These are phyloP conservation scores for Mortierella sp. DNA, from an alignment of 371 early-diverging fungal genomes.

Conservation along the genomic window DNA sequence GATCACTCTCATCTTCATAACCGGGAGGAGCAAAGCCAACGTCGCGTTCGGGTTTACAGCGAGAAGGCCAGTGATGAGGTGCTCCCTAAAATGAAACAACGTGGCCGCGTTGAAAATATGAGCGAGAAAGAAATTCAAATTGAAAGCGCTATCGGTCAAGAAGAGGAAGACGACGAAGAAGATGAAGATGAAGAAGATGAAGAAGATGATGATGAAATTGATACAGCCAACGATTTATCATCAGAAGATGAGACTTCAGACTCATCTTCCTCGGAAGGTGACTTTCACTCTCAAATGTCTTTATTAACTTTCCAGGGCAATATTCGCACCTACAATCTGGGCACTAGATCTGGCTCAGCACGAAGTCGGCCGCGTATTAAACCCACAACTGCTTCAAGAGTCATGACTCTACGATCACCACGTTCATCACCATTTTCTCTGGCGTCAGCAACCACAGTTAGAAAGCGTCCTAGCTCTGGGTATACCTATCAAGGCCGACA, in stretches of 20 bases:
- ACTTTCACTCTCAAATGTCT: constrained; percentile 53
- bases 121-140: not conserved
- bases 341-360: constrained; percentile 50
- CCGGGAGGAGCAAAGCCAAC: not conserved
- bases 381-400: constrained; percentile 4
- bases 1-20: not conserved
- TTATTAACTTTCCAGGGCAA: constrained; percentile 44
- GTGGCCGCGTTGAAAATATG: not conserved
- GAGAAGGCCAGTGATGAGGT: not conserved
- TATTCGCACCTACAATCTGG: constrained; percentile 50
- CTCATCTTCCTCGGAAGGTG: constrained; percentile 23
- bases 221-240: not conserved
- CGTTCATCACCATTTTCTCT: not conserved
- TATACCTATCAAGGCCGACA: not conserved
- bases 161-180: not conserved
- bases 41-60: not conserved
- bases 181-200: constrained; percentile 13
- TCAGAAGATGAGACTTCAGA: constrained; percentile 29
- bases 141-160: not conserved
- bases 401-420: not conserved
- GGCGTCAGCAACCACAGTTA: not conserved
- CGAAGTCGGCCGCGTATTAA: constrained; percentile 48
- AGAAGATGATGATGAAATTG: not conserved
- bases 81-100: not conserved
- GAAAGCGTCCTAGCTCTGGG: not conserved